phyloP scores from a whole-genome alignment of 2,329 filamentous ascomycete species.

The Hymenotorrendiella dingleyae region DNA sequence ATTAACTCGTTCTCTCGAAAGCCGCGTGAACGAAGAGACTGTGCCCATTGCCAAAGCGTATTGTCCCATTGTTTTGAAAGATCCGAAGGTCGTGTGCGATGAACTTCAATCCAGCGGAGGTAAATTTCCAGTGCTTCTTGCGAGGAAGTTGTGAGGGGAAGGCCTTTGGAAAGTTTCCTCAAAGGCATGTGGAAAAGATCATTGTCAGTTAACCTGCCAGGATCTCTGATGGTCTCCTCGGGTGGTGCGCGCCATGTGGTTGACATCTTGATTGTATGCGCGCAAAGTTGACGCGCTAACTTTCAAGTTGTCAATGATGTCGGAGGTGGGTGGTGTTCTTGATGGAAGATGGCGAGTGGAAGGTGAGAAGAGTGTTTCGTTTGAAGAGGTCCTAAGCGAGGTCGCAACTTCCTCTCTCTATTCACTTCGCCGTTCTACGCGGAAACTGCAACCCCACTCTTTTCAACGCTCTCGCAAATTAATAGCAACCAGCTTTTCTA shows the following conservation, averaged over 20 bases:
- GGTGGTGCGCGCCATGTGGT: background rate
- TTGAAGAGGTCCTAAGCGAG: no score
- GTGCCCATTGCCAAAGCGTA: slow-evolving; percentile 21
- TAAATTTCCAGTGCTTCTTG: slow-evolving; percentile 16
- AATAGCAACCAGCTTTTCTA: no score
- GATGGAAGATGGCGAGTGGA: no score
- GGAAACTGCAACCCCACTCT: no score
- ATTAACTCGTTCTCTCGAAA: slow-evolving; percentile 13
- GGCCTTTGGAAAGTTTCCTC: slow-evolving; percentile 14
- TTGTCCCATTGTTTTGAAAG: slow-evolving; percentile 20
- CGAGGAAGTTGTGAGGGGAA: slow-evolving; percentile 11
- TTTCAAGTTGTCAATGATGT: no score
- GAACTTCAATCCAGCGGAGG: slow-evolving; percentile 24
- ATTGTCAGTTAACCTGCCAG: slow-evolving; percentile 10
- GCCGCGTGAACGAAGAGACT: slow-evolving; percentile 16
- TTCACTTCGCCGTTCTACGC: no score
- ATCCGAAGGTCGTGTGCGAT: slow-evolving; percentile 12
- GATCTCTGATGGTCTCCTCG: slow-evolving; percentile 7
- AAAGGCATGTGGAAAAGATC: slow-evolving; percentile 18
- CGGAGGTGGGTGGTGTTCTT: no score
- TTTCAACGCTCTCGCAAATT: no score
- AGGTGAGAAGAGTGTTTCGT: no score
- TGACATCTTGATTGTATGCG: background rate
- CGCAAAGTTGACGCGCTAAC: no score
- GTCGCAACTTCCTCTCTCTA: no score